Evolutionary conservation across 1,139 yeast genomes (phyloP).

Genomic region (Hansenula sp.): DNA sequence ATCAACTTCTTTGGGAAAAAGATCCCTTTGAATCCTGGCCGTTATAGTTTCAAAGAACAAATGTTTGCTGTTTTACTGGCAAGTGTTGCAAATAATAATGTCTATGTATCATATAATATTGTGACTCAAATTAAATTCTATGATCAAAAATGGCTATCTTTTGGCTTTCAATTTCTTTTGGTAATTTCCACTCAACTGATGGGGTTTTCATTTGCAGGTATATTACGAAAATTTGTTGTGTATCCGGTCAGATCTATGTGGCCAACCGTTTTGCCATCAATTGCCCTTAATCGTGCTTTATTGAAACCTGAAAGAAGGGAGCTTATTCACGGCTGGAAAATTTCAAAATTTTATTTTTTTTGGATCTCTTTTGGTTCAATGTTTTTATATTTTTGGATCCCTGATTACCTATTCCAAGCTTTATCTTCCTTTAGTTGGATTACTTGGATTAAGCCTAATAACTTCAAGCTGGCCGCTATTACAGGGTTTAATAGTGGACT

Average conservation of each 20-base stretch:
- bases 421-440: slow-evolving; percentile 58
- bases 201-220: slow-evolving; percentile 64
- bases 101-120: slow-evolving; percentile 59
- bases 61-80: slow-evolving; percentile 51
- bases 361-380: slow-evolving; percentile 32
- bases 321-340: slow-evolving; percentile 47
- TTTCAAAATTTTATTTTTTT: slow-evolving; percentile 44
- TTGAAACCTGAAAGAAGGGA: slow-evolving; percentile 38
- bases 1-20: slow-evolving; percentile 35
- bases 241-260: slow-evolving; percentile 55
- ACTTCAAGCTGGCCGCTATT: slow-evolving; percentile 47
- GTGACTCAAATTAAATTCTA: slow-evolving; percentile 40
- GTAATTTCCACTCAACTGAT: slow-evolving; percentile 51
- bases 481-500: slow-evolving; percentile 50
- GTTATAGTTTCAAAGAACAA: slow-evolving; percentile 69
- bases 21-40: slow-evolving; percentile 50
- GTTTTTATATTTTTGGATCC: slow-evolving; percentile 55
- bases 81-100: slow-evolving; percentile 40
- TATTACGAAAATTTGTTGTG: slow-evolving; percentile 51
- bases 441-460: slow-evolving; percentile 58
- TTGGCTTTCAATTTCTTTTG: slow-evolving; percentile 45
- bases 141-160: slow-evolving; percentile 32
- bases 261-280: slow-evolving; percentile 52
- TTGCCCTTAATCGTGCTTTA: slow-evolving; percentile 54
- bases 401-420: slow-evolving; percentile 48